phyloP scores from a whole-genome alignment of 2,329 filamentous ascomycete genomes.

The Fusarium sp. region DNA sequence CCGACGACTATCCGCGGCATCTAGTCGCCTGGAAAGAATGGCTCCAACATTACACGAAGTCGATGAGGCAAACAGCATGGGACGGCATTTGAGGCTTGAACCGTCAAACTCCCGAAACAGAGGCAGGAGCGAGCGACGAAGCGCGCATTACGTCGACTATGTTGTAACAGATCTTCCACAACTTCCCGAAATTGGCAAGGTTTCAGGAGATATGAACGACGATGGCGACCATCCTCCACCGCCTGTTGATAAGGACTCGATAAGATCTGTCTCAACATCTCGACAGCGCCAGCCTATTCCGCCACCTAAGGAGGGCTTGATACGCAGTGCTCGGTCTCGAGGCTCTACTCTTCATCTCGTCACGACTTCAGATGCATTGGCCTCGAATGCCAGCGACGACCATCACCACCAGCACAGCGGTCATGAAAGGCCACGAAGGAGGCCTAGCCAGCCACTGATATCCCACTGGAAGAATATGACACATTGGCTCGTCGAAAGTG shows the following conservation, averaged over 20 bases:
- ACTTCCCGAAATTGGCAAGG: slow-evolving; percentile 71
- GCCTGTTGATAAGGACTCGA: slow-evolving; percentile 82
- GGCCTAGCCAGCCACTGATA: slow-evolving; percentile 69
- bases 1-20: slow-evolving; percentile 87
- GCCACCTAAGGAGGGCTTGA: slow-evolving; percentile 84
- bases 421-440: slow-evolving; percentile 64
- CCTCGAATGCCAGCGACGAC: slow-evolving; percentile 49
- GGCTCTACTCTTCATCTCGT: slow-evolving; percentile 91
- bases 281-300: slow-evolving; percentile 79
- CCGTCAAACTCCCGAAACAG: slow-evolving; percentile 71
- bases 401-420: slow-evolving; percentile 48
- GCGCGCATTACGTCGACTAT: slow-evolving; percentile 72
- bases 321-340: slow-evolving; percentile 77
- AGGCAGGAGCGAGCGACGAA: slow-evolving; percentile 82
- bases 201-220: slow-evolving; percentile 58
- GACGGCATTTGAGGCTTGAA: slow-evolving; percentile 59
- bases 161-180: slow-evolving; percentile 80
- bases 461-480: slow-evolving; percentile 74
- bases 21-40: slow-evolving; percentile 84
- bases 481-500: slow-evolving; percentile 72
- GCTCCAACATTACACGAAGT: slow-evolving; percentile 82
- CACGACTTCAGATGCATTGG: slow-evolving; percentile 69
- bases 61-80: slow-evolving; percentile 76
- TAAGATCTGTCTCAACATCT: slow-evolving; percentile 82
- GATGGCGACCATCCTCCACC: slow-evolving; percentile 70